These are phyloP conservation scores for Arthrobotrys iridis DNA, from an alignment of 2,329 filamentous ascomycete genomes.

Conservation along the genomic window DNA sequence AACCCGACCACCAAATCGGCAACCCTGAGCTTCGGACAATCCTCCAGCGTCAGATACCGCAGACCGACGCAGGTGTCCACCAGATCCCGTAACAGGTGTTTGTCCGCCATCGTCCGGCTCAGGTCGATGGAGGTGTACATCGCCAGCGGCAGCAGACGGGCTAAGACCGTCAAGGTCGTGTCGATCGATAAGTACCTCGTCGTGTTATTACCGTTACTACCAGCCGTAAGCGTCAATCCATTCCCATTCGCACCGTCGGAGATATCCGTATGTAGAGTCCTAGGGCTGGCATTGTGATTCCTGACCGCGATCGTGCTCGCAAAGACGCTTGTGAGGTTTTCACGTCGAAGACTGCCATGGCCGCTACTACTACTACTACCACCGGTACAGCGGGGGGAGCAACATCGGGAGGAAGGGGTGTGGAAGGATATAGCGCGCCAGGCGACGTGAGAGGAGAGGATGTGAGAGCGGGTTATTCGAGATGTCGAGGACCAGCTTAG, in stretches of 20 bases:
- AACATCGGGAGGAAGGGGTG: background rate
- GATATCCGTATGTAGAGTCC: background rate
- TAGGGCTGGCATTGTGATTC: background rate
- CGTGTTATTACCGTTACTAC: background rate
- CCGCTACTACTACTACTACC: no score
- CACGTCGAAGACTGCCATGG: no score
- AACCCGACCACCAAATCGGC: conserved; percentile 41
- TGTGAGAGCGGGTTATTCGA: background rate
- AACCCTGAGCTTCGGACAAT: conserved; percentile 34
- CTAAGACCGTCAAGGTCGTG: conserved; percentile 27
- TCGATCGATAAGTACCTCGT: conserved; percentile 32
- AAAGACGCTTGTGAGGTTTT: conserved; percentile 14
- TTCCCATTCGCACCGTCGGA: background rate
- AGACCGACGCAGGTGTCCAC: conserved; percentile 28
- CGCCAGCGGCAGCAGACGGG: conserved; percentile 8
- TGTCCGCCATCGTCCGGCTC: conserved; percentile 40
- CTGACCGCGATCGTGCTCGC: conserved; percentile 19
- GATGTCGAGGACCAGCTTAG: conserved; percentile 8
- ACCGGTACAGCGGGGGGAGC: no score
- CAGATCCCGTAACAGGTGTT: conserved; percentile 32
- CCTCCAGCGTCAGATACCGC: conserved; percentile 16
- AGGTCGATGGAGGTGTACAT: conserved; percentile 43
- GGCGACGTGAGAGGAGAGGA: conserved; percentile 28
- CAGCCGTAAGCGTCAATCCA: background rate
- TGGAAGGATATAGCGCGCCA: conserved; percentile 42